phyloP scores from a whole-genome alignment of 2,329 filamentous ascomycete species.

The Ceratocystis cacaofunesta region DNA sequence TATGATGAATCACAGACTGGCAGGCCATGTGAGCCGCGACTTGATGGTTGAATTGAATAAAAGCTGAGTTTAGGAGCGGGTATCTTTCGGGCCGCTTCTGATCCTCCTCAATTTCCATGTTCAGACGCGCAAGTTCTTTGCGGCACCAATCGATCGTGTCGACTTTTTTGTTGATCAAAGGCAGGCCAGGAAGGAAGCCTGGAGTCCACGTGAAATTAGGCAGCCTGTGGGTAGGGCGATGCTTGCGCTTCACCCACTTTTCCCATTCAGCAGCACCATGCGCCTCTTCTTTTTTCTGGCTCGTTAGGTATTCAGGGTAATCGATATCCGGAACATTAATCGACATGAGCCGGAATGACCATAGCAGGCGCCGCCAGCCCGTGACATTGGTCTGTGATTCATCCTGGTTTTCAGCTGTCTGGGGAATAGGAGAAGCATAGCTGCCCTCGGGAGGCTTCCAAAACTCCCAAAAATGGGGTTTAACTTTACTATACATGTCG shows the following conservation, averaged over 20 bases:
- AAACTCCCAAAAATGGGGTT: slow-evolving; percentile 44
- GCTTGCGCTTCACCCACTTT: slow-evolving; percentile 63
- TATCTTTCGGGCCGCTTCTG: slow-evolving; percentile 75
- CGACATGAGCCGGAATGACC: slow-evolving; percentile 10
- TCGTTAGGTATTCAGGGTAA: slow-evolving; percentile 51
- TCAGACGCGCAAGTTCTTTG: slow-evolving; percentile 70
- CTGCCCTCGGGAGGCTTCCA: slow-evolving; percentile 49
- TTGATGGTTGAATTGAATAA: slow-evolving; percentile 97
- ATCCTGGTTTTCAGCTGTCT: slow-evolving; percentile 33
- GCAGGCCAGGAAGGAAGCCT: slow-evolving; percentile 62
- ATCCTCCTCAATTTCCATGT: slow-evolving; percentile 81
- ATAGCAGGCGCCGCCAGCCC: slow-evolving; percentile 27
- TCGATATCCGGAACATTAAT: slow-evolving; percentile 30
- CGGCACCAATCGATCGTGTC: slow-evolving; percentile 91
- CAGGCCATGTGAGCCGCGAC: slow-evolving; percentile 97
- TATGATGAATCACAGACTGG: slow-evolving; percentile 76
- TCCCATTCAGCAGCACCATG: slow-evolving; percentile 51
- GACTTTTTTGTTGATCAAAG: slow-evolving; percentile 72
- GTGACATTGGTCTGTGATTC: slow-evolving; percentile 28
- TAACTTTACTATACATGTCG: slow-evolving; percentile 33
- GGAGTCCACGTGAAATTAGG: slow-evolving; percentile 42
- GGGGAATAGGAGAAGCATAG: slow-evolving; percentile 46
- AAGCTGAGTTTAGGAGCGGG: slow-evolving; percentile 87
- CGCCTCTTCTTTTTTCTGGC: slow-evolving; percentile 46
- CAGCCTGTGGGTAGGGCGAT: slow-evolving; percentile 73